phyloP scores from a whole-genome alignment of 352 stramenopile genomes.

The Pythium rhizo-oryzae region DNA sequence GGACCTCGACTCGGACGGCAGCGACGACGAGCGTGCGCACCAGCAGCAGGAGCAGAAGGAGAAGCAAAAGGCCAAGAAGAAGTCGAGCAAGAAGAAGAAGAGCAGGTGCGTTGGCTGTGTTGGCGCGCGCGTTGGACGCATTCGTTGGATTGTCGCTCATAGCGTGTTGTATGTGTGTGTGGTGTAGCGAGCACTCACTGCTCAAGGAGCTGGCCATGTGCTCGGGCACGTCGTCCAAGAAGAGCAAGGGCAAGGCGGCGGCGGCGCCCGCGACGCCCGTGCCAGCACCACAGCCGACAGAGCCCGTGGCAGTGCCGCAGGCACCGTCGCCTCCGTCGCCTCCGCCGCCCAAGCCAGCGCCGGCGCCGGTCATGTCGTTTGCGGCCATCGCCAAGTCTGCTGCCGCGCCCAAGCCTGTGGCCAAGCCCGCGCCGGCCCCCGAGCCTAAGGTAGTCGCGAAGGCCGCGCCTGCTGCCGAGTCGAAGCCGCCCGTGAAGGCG shows the following conservation, averaged over 20 bases:
- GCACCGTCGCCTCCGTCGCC: not conserved
- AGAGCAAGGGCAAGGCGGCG: slow-evolving; percentile 55
- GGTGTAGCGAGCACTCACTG: slow-evolving; percentile 49
- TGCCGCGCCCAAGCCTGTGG: not conserved
- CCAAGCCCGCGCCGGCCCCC: not conserved
- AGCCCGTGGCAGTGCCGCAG: not conserved
- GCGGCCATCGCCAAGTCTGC: slow-evolving; percentile 15
- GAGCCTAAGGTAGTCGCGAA: not conserved
- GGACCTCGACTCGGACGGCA: slow-evolving; percentile 54
- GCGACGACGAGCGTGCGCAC: slow-evolving; percentile 49
- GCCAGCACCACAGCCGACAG: not conserved
- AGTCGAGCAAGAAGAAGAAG: slow-evolving; percentile 77
- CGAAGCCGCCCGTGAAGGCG: not conserved
- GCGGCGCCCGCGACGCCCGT: not conserved
- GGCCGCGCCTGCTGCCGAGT: not conserved
- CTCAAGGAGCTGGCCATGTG: slow-evolving; percentile 81
- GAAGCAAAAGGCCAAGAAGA: slow-evolving; percentile 78
- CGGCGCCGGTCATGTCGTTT: not conserved
- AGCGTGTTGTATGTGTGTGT: no score
- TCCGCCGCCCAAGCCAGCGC: slow-evolving; percentile 4
- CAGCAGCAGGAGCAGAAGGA: slow-evolving; percentile 46
- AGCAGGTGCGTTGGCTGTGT: slow-evolving; percentile 39
- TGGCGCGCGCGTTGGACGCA: not conserved
- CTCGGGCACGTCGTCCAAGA: slow-evolving; percentile 61
- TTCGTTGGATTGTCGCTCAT: no score